Evolutionary conservation across 345 rosid species (phyloP).

Genomic region (Psidium friedrichsthalianum): DNA sequence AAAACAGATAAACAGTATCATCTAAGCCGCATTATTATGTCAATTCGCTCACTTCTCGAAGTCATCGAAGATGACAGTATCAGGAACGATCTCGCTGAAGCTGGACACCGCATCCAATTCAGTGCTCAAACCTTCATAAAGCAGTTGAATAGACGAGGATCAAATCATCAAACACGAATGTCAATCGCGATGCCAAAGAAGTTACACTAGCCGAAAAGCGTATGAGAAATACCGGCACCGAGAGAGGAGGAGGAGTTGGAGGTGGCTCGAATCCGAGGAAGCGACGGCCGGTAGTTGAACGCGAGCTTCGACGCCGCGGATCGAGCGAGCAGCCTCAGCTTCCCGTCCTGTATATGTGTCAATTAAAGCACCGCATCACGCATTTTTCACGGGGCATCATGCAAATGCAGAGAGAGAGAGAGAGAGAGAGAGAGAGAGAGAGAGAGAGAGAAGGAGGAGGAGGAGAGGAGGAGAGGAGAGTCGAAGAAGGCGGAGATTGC

Average conservation of each 20-base stretch:
- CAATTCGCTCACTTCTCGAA: slow-evolving; percentile 46
- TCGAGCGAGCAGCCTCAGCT: slow-evolving; percentile 19
- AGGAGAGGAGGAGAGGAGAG: slow-evolving; percentile 27
- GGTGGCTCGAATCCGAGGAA: slow-evolving; percentile 40
- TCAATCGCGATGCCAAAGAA: not conserved
- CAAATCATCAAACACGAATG: not conserved
- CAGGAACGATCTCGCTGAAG: slow-evolving; percentile 89
- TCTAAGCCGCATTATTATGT: not conserved
- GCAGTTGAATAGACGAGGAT: not conserved
- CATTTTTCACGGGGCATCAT: not conserved
- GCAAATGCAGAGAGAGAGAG: not conserved
- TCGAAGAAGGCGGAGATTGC: slow-evolving; percentile 64
- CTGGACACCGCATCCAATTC: slow-evolving; percentile 81
- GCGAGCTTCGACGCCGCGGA: slow-evolving; percentile 23
- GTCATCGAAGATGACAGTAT: slow-evolving; percentile 89
- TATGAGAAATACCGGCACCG: slow-evolving; percentile 27
- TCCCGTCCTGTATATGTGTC: slow-evolving; percentile 15
- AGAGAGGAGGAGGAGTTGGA: slow-evolving; percentile 21
- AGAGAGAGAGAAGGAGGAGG: slow-evolving; percentile 28
- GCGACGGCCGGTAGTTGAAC: slow-evolving; percentile 27
- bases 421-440: not conserved
- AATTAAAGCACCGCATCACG: not conserved
- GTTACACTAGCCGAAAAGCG: not conserved
- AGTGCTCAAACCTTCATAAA: slow-evolving; percentile 29
- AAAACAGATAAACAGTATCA: not conserved